Evolutionary conservation across 352 stramenopile species (phyloP).

Genomic region (Pythium phragmiticola): DNA sequence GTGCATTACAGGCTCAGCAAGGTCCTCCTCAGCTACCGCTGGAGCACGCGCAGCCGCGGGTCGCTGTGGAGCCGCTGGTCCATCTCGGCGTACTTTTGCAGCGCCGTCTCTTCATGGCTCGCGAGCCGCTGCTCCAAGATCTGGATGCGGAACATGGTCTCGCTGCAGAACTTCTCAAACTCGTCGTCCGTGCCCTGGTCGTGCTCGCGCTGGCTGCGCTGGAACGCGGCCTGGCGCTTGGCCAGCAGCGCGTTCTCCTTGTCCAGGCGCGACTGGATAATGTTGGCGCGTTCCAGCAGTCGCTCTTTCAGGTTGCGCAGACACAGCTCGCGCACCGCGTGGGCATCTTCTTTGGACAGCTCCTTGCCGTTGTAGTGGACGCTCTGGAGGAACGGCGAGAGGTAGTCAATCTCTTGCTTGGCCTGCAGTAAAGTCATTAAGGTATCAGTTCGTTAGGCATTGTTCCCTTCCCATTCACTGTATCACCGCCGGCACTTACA

Average conservation of each 20-base stretch:
- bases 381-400: conserved; percentile 92
- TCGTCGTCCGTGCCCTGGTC: conserved; percentile 91
- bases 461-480: background rate
- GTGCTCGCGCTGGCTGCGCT: conserved; percentile 90
- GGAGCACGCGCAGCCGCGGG: conserved; percentile 69
- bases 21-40: conserved; percentile 37
- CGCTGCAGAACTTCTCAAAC: conserved; percentile 93
- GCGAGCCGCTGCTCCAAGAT: conserved; percentile 93
- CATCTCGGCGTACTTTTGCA: conserved; percentile 94
- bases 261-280: conserved; percentile 93
- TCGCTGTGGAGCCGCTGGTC: conserved; percentile 91
- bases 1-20: conserved; percentile 1
- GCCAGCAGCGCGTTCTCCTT: conserved; percentile 90
- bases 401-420: conserved; percentile 89
- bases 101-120: conserved; percentile 90
- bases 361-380: conserved; percentile 46
- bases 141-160: conserved; percentile 96
- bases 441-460: background rate
- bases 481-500: conserved; percentile 30
- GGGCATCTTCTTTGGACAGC: conserved; percentile 85
- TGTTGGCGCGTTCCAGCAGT: conserved; percentile 91
- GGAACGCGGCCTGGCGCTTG: conserved; percentile 92
- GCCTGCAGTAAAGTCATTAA: conserved; percentile 26
- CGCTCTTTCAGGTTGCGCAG: conserved; percentile 92
- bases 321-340: conserved; percentile 86